phyloP scores from a whole-genome alignment of 1,284 basidiomycete genomes.

The Phylloboletellus chloephorus region DNA sequence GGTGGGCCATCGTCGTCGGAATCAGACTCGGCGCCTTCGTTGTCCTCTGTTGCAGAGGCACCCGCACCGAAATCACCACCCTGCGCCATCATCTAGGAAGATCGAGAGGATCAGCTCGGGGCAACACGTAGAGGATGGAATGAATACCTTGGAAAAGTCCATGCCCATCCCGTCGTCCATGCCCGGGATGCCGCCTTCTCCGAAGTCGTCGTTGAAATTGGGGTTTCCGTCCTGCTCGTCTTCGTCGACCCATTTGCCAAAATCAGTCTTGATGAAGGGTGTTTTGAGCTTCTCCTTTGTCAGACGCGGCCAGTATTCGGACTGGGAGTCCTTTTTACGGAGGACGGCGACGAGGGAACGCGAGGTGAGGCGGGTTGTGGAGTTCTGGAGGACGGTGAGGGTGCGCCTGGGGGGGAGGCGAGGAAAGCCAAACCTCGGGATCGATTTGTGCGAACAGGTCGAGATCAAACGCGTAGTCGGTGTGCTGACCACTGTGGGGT shows the following conservation, averaged over 20 bases:
- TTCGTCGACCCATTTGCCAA: slow-evolving; percentile 91
- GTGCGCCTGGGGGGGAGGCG: neutral
- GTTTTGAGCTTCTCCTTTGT: slow-evolving; percentile 81
- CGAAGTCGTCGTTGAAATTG: slow-evolving; percentile 41
- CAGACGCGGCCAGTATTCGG: slow-evolving; percentile 86
- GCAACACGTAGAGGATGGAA: neutral
- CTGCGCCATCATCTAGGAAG: slow-evolving; percentile 57
- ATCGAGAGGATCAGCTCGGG: slow-evolving; percentile 10
- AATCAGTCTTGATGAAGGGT: slow-evolving; percentile 86
- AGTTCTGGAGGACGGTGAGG: slow-evolving; percentile 46
- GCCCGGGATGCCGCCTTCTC: slow-evolving; percentile 41
- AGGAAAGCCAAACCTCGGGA: slow-evolving; percentile 53
- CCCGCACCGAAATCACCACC: slow-evolving; percentile 44
- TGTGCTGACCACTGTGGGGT: slow-evolving; percentile 47
- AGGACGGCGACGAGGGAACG: slow-evolving; percentile 65
- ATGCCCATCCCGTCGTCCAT: slow-evolving; percentile 48
- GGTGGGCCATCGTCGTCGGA: slow-evolving; percentile 67
- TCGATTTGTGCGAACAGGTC: slow-evolving; percentile 70
- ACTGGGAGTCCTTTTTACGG: slow-evolving; percentile 72
- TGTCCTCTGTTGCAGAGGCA: slow-evolving; percentile 34
- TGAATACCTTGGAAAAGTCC: slow-evolving; percentile 55
- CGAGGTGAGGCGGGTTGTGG: slow-evolving; percentile 55
- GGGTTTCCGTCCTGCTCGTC: slow-evolving; percentile 80
- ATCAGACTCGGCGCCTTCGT: slow-evolving; percentile 42
- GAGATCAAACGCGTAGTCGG: slow-evolving; percentile 68